phyloP scores from a whole-genome alignment of 345 rosid genomes.

The Hirschfeldia incana region DNA sequence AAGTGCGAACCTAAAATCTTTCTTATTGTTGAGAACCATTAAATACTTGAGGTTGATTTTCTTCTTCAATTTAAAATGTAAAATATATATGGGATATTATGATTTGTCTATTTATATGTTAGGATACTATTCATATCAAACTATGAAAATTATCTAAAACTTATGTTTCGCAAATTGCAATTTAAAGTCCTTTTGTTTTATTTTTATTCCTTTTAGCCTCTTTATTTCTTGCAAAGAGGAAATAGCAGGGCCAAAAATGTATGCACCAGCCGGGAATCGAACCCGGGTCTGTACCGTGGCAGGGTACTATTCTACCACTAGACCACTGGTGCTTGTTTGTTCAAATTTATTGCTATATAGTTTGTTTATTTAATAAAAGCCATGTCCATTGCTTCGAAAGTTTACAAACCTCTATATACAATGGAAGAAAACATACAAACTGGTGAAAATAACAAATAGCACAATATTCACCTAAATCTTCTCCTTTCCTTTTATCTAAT shows the following conservation, averaged over 20 bases:
- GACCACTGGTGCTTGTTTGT: constrained; percentile 46
- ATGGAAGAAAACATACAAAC: constrained; percentile 2
- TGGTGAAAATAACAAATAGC: constrained; percentile 6
- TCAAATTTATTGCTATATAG: neutral
- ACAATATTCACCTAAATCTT: constrained; percentile 7
- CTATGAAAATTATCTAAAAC: too few species aligned
- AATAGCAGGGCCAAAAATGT: neutral
- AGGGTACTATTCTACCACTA: constrained; percentile 66
- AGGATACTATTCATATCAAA: neutral
- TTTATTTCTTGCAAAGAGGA: neutral
- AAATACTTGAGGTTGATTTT: neutral
- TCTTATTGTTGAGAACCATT: neutral
- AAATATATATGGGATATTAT: neutral
- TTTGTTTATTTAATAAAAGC: neutral
- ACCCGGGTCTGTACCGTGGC: constrained; percentile 85
- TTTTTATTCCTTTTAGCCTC: neutral
- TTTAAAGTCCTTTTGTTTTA: too few species aligned
- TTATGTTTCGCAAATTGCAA: neutral
- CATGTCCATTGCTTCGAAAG: neutral
- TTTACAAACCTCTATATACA: constrained; percentile 15
- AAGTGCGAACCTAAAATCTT: neutral
- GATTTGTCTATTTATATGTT: neutral
- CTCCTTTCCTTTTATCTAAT: neutral
- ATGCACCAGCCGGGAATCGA: constrained; percentile 81
- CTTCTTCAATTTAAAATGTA: neutral